phyloP scores from a whole-genome alignment of 164 flowering plant species.

The Macadamia tetraphylla region DNA sequence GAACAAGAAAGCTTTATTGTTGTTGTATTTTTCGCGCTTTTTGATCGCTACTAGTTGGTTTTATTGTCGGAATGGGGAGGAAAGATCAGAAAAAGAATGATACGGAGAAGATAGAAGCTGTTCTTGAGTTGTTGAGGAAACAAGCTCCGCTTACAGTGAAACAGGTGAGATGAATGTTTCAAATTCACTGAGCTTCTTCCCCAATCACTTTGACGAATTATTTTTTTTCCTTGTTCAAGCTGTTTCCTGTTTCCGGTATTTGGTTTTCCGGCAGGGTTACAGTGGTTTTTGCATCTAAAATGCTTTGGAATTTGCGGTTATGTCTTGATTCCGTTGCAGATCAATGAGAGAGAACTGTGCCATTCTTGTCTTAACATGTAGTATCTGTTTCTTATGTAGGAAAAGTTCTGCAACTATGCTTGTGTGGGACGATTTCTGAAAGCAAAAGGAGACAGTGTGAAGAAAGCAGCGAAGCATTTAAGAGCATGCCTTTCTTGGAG shows the following conservation, averaged over 20 bases:
- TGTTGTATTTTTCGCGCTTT: slow-evolving; percentile 1
- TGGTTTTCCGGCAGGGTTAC: no score
- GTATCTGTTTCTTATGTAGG: slow-evolving; percentile 34
- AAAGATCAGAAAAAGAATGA: slow-evolving; percentile 35
- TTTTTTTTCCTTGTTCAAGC: background rate
- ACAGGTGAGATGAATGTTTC: slow-evolving; percentile 38
- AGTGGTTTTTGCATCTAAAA: no score
- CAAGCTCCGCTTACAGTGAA: slow-evolving; percentile 74
- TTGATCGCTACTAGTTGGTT: background rate
- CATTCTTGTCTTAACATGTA: background rate
- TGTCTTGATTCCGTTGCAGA: background rate
- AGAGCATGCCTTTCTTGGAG: slow-evolving; percentile 90
- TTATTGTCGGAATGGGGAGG: slow-evolving; percentile 52
- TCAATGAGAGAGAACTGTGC: background rate
- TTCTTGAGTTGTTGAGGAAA: slow-evolving; percentile 60
- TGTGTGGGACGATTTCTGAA: slow-evolving; percentile 82
- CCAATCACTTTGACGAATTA: no score
- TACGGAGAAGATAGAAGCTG: slow-evolving; percentile 47
- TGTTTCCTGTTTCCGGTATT: no score
- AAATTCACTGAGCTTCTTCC: no score
- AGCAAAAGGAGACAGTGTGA: slow-evolving; percentile 79
- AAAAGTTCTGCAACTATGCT: slow-evolving; percentile 78
- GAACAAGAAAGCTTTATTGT: slow-evolving; percentile 8
- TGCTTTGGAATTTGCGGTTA: background rate
- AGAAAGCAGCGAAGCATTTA: slow-evolving; percentile 85